Base-by-base conservation (phyloP, 208 protist genomes). In the Trypanosoma melophagium region DNA sequence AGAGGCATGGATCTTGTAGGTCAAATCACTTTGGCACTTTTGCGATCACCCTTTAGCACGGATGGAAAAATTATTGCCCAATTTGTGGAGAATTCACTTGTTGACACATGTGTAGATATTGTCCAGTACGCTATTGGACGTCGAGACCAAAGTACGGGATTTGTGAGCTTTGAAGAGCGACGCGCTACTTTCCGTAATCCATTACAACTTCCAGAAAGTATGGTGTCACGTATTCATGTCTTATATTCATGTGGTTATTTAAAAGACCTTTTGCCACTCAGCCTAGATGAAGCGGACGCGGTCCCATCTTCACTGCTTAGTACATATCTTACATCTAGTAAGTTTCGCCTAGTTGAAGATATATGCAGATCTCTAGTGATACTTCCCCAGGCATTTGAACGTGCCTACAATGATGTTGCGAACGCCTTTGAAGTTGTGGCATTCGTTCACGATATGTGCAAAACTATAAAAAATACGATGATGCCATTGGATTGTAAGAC, bases 41-140 rank as follows among this genome's bases (percentile, higher is more conserved):
- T 94, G 13, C 72, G 76, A 40, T 45, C 78, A 8, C 89, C 89
- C 1, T 92, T 86, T 76, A 87, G 62, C 65, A 83, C 83, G 4
- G 85, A 94, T n/a, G 76, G 74, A 8, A 83, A 79, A 65, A 87
- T 92, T 41, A 72, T 94, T 52, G 67, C 79, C 3, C 86, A 92
- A 63, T 89, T 89, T 51, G 81, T 94, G 0, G 83, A 92, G 44
- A 80, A 85, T 49, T 64, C 71, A 8, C 56, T 70, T 65, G 78
- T 92, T 50, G 83, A 94, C 52, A 72, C 64, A 41, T 80, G 77
- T 65, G 81, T 94, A 41, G 86, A 94, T 69, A 88, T 90, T 59
- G 83, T 94, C 44, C 89, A 94, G 74, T 83, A 84, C 76, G 86
- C 59, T 12, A 77, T 94, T 58, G 89, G 89, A 22, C 66, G 80